Conservation (phyloP, 176 grass and related monocot genomes). For the Carex littledalei region DNA sequence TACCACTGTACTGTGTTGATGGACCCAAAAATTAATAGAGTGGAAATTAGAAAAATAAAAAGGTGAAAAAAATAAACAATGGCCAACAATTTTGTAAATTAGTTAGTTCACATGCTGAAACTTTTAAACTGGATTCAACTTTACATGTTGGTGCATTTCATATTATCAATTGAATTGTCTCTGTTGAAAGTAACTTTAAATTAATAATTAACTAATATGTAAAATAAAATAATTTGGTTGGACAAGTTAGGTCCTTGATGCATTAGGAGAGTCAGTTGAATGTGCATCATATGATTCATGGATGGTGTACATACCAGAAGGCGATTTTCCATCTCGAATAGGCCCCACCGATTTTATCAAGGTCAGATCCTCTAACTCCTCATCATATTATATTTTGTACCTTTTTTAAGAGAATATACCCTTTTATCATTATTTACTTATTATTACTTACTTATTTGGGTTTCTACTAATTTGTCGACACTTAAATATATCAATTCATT, state of each 20-base stretch:
- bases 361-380: constrained; percentile 22
- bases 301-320: constrained; percentile 98
- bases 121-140: background rate
- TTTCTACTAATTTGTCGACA: background rate
- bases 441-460: background rate
- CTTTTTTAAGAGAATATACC: background rate
- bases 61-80: background rate
- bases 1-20: background rate
- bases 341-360: constrained; percentile 90
- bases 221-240: constrained; percentile 21
- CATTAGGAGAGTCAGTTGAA: constrained; percentile 58
- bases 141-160: background rate
- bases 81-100: background rate
- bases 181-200: background rate
- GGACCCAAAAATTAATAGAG: background rate
- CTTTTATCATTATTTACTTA: background rate
- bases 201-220: background rate
- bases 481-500: background rate
- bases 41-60: background rate
- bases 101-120: background rate
- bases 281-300: constrained; percentile 86
- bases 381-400: background rate
- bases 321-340: constrained; percentile 72
- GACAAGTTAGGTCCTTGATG: constrained; percentile 70
- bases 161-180: background rate